These are phyloP conservation scores for Zymoseptoria ardabiliae DNA, from an alignment of 2,329 filamentous ascomycete species.

Conservation along the genomic window DNA sequence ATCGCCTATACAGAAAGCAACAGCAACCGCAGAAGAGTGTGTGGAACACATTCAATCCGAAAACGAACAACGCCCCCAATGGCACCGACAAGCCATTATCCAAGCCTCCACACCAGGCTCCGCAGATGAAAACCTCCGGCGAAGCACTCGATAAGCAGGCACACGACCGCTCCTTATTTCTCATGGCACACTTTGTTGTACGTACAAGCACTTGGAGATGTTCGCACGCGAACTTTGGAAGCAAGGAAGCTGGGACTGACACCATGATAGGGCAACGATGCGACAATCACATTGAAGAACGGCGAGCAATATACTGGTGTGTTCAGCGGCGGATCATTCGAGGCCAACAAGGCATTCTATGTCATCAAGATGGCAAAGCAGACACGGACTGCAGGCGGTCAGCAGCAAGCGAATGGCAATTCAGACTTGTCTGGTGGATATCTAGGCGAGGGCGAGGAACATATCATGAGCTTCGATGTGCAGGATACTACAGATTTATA, in stretches of 20 bases:
- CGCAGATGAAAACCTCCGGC: constrained; percentile 28
- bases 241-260: constrained; percentile 4
- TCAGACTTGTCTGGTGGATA: constrained; percentile 36
- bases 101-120: constrained; percentile 15
- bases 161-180: constrained; percentile 53
- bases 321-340: constrained; percentile 50
- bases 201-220: constrained; percentile 38
- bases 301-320: constrained; percentile 57
- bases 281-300: constrained; percentile 50
- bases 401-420: constrained; percentile 40
- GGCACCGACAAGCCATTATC: constrained; percentile 38
- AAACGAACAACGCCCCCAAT: constrained; percentile 49
- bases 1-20: constrained; percentile 40
- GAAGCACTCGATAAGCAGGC: constrained; percentile 50
- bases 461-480: constrained; percentile 53
- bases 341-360: constrained; percentile 47
- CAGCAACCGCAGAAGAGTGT: constrained; percentile 36
- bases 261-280: constrained; percentile 44
- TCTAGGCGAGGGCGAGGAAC: constrained; percentile 41
- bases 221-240: background rate
- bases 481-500: constrained; percentile 53
- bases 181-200: constrained; percentile 54
- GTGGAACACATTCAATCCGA: constrained; percentile 55
- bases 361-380: constrained; percentile 60
- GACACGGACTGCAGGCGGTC: constrained; percentile 32